Base-by-base conservation (phyloP, 768 basidiomycete species). In the Leccinum uliginosum region DNA sequence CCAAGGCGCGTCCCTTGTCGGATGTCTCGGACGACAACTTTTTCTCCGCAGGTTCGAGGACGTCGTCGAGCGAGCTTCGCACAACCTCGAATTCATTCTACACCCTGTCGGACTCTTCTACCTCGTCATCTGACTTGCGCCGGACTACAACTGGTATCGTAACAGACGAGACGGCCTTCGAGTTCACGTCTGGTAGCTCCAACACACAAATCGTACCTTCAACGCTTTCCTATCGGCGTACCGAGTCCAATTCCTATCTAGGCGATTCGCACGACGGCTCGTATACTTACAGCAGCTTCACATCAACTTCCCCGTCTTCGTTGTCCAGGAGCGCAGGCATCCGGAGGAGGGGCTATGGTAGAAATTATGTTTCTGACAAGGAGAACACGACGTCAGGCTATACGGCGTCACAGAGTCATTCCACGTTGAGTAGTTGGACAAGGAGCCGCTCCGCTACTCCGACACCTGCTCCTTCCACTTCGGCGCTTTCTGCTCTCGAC, bases 261-360 rank as follows among this genome's bases (percentile, higher is more conserved):
- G 81, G 82, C 2, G 82, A 83, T 59, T 83, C 83, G 7, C 80
- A 80, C 51, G 78, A 74, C 30, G 66, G 73, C 4, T 73, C 71
- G 2, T 72, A 67, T 34, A 66, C 68, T 5, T 73, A 72, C 38
- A 73, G 66, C 51, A 63, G 62, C 27, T 71, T 71, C 23, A 61
- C 62, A 8, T 72, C 77, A 0, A 74, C 77, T 0, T 81, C 84
- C 0, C 78, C 84, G 4, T 82, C 85, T 1, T 72, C 74, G 3
- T 73, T 89, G 19, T 81, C 84, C 8, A 76, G 88, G 23, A 79
- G 82, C 0, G 70, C 81, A 15, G 86, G 78, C 38, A 77, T 89
- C 7, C 74, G 85, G 53, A 74, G 86, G 56, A 74, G 83, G 34
- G 69, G 75, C 4, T 77, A 79, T 3, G 74, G 75, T 35, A 72